Base-by-base conservation (phyloP, 1,284 basidiomycete genomes). In the Rhodotorula sp. region DNA sequence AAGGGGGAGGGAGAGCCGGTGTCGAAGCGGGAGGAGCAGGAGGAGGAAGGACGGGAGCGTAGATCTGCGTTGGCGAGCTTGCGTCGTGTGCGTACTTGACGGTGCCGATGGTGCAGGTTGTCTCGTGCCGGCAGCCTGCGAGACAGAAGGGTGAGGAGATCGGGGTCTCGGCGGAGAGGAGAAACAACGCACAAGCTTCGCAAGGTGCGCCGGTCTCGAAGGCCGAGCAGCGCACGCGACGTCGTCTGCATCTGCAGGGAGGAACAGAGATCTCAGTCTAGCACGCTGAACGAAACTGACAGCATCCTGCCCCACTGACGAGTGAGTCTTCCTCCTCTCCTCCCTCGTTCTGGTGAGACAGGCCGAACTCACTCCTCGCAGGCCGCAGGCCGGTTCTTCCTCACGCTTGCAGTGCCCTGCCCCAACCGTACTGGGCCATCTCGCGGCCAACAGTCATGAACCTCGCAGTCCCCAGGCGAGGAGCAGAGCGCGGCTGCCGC, bases 121-220 rank as follows among this genome's bases (percentile, higher is more conserved):
- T 22, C 4, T 30, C 2, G 40, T 59, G 64, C 13, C 53, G 53
- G 2, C 22, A 9, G 47, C 64, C 64, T 65, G 52, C 1, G 26
- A 18, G 16, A n/a, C 2, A 6, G 1, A 9, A 11, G 34, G 57
- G 24, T 59, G 2, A 50, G 34, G 46, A 18, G 22, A 10, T 20
- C 7, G 8, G 16, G 11, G 1, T n/a, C 18, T n/a, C 34, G 7
- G 15, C 31, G 4, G 26, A 28, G 26, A 15, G 31, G 9, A 46
- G 11, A 26, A 31, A 24, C 24, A 15, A 31, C 58, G 46, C 5
- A 65, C 64, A 65, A 7, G n/a, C 7, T 6, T 40, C 46, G 59
- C 64, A 65, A 2, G 64, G 64, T 13, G 64, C 59, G n/a, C 64
- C 64, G 13, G 64, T 65, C 28, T 65, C 64, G 47, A 56, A 65